These are phyloP conservation scores for Kitagawia praeruptora DNA, from an alignment of 129 eudicot genomes.

Conservation along the genomic window DNA sequence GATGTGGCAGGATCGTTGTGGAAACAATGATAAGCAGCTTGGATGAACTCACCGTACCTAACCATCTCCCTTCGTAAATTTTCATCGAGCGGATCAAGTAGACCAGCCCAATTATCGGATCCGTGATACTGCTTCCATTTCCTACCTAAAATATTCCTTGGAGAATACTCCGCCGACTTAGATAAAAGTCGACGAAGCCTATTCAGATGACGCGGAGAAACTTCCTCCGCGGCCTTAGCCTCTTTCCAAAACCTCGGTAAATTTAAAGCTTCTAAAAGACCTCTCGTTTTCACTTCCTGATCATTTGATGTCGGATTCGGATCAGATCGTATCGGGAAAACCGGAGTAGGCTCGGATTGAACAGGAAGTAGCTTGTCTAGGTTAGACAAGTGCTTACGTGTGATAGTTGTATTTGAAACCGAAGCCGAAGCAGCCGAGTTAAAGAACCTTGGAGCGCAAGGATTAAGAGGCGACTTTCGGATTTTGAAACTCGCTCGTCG, in stretches of 20 bases:
- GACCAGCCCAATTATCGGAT: conserved; percentile 68
- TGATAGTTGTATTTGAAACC: conserved; percentile 16
- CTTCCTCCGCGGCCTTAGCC: conserved; percentile 62
- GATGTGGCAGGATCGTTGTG: conserved; percentile 72
- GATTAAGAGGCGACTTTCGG: conserved; percentile 39
- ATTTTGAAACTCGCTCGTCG: conserved; percentile 35
- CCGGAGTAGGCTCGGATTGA: conserved; percentile 19
- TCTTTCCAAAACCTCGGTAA: conserved; percentile 68
- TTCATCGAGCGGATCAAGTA: conserved; percentile 85
- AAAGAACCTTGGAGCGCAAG: conserved; percentile 17
- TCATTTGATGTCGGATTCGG: conserved; percentile 18
- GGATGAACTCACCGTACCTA: conserved; percentile 88
- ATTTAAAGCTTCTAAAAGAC: conserved; percentile 43
- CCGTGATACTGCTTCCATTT: conserved; percentile 95
- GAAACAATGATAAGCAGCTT: conserved; percentile 84
- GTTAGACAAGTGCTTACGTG: conserved; percentile 43
- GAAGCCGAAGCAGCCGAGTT: conserved; percentile 13
- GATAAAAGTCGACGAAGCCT: conserved; percentile 52
- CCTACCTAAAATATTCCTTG: conserved; percentile 59
- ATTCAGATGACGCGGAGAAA: conserved; percentile 73
- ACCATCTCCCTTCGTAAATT: conserved; percentile 94
- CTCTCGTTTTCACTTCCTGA: conserved; percentile 25
- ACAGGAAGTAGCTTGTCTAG: conserved; percentile 55
- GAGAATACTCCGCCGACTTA: conserved; percentile 56
- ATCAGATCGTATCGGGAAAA: conserved; percentile 6